These are phyloP conservation scores for Rauvolfia tetraphylla DNA, from an alignment of 257 asterid genomes.

Conservation along the genomic window DNA sequence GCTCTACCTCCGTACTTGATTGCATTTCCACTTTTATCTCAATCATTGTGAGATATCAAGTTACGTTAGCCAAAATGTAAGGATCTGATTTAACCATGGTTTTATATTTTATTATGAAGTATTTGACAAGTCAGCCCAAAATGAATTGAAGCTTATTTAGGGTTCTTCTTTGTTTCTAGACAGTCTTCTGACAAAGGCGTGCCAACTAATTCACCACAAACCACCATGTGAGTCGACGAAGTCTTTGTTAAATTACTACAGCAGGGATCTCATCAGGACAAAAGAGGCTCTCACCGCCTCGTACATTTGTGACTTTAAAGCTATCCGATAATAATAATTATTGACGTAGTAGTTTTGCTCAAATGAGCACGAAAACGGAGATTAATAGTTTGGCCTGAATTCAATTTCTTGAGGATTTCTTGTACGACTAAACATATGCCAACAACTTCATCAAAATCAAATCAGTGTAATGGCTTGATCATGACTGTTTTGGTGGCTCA, in stretches of 20 bases:
- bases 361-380: slow-evolving; percentile 8
- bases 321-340: not conserved
- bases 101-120: not conserved
- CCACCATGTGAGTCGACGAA: slow-evolving; percentile 3
- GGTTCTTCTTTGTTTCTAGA: slow-evolving; percentile 13
- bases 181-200: not conserved
- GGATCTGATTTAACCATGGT: not conserved
- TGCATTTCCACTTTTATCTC: not conserved
- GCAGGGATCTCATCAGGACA: not conserved
- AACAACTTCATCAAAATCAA: slow-evolving; percentile 1
- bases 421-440: not conserved
- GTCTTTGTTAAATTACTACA: slow-evolving; percentile 22
- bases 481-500: not conserved
- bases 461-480: not conserved
- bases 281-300: not conserved
- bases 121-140: slow-evolving; percentile 14
- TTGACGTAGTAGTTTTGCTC: slow-evolving; percentile 1
- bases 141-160: not conserved
- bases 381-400: not conserved
- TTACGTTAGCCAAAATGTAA: slow-evolving; percentile 1
- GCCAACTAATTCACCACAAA: slow-evolving; percentile 3
- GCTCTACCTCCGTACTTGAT: not conserved
- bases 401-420: not conserved
- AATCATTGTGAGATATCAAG: not conserved
- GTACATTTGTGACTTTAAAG: not conserved